A percentile compares a stretch with the other conserved stretches of the same genome.
Evolutionary conservation across 495 filamentous ascomycete genomes (phyloP).

Genomic region (Oidiodendron maius): DNA sequence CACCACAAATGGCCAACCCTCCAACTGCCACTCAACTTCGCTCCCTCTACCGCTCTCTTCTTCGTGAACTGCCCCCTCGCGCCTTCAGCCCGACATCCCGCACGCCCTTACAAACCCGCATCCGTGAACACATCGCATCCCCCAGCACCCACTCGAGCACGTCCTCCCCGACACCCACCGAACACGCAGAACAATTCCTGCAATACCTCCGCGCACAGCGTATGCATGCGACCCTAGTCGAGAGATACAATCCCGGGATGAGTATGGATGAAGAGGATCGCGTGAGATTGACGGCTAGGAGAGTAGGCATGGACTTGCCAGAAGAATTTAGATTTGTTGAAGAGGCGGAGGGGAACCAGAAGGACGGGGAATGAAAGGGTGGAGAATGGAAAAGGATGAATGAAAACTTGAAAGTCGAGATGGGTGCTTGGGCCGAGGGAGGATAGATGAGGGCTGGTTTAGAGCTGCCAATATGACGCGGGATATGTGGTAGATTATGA

Average conservation of each 20-base stretch:
- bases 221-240: conserved; percentile 69
- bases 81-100: conserved; percentile 37
- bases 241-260: conserved; percentile 91
- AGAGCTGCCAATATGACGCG: too few relatives aligned
- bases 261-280: conserved; percentile 78
- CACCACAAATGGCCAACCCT: neutral
- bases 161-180: conserved; percentile 33
- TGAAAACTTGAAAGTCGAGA: too few relatives aligned
- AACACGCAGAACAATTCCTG: conserved; percentile 68
- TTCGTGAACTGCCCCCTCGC: conserved; percentile 81
- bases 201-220: conserved; percentile 79
- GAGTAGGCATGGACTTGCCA: conserved; percentile 87
- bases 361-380: neutral
- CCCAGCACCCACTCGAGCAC: too few relatives aligned
- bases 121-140: conserved; percentile 49
- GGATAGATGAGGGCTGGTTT: too few relatives aligned
- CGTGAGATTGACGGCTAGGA: conserved; percentile 73
- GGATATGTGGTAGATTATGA: too few relatives aligned
- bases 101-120: conserved; percentile 53
- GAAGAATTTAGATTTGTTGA: conserved; percentile 32
- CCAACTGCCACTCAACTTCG: conserved; percentile 39
- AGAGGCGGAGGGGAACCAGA: conserved; percentile 1
- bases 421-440: too few relatives aligned
- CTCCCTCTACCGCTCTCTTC: conserved; percentile 81
- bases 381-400: too few relatives aligned